Conservation (phyloP, 2,329 filamentous ascomycete species). For the Paracamarosporium sp. region DNA sequence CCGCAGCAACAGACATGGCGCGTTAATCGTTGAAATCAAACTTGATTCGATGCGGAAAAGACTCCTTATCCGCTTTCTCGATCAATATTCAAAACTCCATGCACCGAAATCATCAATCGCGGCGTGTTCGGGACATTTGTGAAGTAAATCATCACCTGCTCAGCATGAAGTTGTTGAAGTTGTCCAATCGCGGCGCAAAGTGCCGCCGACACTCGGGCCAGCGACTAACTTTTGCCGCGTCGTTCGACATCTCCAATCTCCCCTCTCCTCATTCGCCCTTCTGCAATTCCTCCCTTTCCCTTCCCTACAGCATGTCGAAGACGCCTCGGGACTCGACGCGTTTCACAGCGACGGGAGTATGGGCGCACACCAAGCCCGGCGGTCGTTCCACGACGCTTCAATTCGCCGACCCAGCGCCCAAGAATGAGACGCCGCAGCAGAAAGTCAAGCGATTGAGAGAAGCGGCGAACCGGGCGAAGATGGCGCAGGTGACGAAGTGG, state of each 20-base stretch:
- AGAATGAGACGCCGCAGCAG: constrained; percentile 60
- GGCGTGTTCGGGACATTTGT: background rate
- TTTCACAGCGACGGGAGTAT: constrained; percentile 74
- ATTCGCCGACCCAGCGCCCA: constrained; percentile 49
- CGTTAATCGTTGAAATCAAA: background rate
- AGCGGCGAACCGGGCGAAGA: constrained; percentile 55
- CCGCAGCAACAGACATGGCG: background rate
- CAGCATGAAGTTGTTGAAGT: no score
- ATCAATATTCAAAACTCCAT: background rate
- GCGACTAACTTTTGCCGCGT: constrained; percentile 46
- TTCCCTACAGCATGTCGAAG: constrained; percentile 59
- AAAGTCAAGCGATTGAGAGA: constrained; percentile 60
- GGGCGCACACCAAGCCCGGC: constrained; percentile 70
- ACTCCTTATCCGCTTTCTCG: background rate
- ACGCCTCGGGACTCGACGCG: constrained; percentile 81
- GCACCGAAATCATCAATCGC: background rate
- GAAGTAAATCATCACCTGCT: background rate
- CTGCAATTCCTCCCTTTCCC: constrained; percentile 8
- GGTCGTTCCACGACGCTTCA: constrained; percentile 49
- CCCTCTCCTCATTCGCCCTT: constrained; percentile 25
- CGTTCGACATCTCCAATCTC: constrained; percentile 33
- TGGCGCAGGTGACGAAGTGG: constrained; percentile 59
- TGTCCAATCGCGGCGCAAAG: constrained; percentile 10
- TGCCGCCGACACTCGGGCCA: constrained; percentile 24
- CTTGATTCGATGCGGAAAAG: no score